Evolutionary conservation across 2,329 filamentous ascomycete genomes (phyloP).

Genomic region (Penicillium sclerotiorum): DNA sequence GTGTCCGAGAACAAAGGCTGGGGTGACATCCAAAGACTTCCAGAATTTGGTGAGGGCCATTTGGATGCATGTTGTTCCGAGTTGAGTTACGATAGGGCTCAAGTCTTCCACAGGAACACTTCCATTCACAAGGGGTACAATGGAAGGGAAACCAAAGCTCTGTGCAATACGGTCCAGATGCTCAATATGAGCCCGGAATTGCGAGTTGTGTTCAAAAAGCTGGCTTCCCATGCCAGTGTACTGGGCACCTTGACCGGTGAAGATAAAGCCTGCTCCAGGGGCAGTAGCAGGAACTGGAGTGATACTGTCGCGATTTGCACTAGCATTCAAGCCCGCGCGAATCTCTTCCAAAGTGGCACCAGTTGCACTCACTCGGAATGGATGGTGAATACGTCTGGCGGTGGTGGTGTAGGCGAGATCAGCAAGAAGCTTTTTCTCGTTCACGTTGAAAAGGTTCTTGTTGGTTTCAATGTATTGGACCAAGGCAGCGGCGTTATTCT

Average conservation of each 20-base stretch:
- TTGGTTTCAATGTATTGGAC: conserved; percentile 59
- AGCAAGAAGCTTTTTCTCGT: conserved; percentile 51
- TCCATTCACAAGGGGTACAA: conserved; percentile 31
- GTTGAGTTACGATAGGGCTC: conserved; percentile 36
- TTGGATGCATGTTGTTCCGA: conserved; percentile 44
- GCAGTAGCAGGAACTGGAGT: conserved; percentile 22
- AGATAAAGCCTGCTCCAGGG: conserved; percentile 31
- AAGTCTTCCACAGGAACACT: conserved; percentile 23
- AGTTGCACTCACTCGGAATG: conserved; percentile 29
- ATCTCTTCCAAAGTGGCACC: conserved; percentile 27
- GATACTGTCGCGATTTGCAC: conserved; percentile 20
- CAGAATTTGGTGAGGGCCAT: conserved; percentile 45
- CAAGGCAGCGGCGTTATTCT: conserved; percentile 59
- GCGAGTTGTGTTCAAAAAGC: conserved; percentile 23
- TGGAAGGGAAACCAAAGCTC: conserved; percentile 31
- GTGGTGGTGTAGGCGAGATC: conserved; percentile 69
- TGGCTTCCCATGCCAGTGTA: conserved; percentile 37
- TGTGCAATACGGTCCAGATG: conserved; percentile 34
- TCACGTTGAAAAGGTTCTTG: conserved; percentile 34
- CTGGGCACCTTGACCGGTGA: conserved; percentile 44
- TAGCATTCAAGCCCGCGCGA: conserved; percentile 17
- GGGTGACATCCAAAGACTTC: conserved; percentile 34
- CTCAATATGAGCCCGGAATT: conserved; percentile 36
- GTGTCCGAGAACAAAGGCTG: conserved; percentile 45
- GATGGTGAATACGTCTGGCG: conserved; percentile 55